These are phyloP conservation scores for Pleomassaria siparia DNA, from an alignment of 2,329 filamentous ascomycete genomes.

Conservation along the genomic window DNA sequence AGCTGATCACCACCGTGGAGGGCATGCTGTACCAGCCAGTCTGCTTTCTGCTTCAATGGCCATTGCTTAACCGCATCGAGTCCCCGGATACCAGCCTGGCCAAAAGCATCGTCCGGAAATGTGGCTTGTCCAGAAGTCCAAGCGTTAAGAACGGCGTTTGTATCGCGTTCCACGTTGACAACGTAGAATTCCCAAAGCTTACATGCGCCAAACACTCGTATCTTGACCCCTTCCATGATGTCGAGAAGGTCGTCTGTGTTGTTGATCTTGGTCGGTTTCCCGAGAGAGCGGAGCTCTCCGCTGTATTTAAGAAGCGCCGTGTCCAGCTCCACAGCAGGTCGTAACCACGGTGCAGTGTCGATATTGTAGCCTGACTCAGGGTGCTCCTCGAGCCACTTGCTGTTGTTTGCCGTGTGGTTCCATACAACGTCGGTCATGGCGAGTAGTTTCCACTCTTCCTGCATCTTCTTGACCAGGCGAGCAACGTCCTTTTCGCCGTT, in stretches of 20 bases:
- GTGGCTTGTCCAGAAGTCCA: conserved; percentile 67
- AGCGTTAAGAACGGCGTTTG: conserved; percentile 66
- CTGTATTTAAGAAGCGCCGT: conserved; percentile 69
- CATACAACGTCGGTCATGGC: conserved; percentile 95
- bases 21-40: conserved; percentile 68
- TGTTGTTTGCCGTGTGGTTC: conserved; percentile 97
- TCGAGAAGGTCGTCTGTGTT: conserved; percentile 70
- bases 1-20: conserved; percentile 72
- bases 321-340: conserved; percentile 73
- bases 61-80: conserved; percentile 57
- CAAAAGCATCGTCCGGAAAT: conserved; percentile 57
- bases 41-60: conserved; percentile 60
- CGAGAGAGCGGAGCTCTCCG: conserved; percentile 63
- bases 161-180: conserved; percentile 73
- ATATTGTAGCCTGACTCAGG: conserved; percentile 96
- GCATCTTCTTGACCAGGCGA: conserved; percentile 76
- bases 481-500: conserved; percentile 80
- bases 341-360: conserved; percentile 76
- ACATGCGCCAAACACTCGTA: conserved; percentile 73
- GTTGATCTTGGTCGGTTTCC: conserved; percentile 74
- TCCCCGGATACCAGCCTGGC: conserved; percentile 50
- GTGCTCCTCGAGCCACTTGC: conserved; percentile 88
- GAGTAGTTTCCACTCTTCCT: conserved; percentile 79
- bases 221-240: conserved; percentile 84
- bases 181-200: conserved; percentile 94